phyloP scores from a whole-genome alignment of 768 basidiomycete genomes.

The Coprinopsis sp. region DNA sequence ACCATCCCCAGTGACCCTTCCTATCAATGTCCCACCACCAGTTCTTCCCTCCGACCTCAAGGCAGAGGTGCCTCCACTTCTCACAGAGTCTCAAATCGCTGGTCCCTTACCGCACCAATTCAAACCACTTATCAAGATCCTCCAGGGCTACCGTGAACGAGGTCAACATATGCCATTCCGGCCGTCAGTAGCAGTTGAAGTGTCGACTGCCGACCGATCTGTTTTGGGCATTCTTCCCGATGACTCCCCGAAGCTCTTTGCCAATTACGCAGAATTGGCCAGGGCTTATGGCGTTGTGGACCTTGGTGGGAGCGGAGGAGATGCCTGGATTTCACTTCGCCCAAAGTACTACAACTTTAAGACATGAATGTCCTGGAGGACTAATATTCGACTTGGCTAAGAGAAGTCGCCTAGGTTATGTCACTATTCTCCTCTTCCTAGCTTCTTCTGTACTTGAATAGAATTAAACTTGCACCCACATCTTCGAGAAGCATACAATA shows the following conservation, averaged over 20 bases:
- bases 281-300: slow-evolving; percentile 31
- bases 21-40: no score
- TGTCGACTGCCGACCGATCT: slow-evolving; percentile 18
- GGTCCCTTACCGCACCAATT: slow-evolving; percentile 17
- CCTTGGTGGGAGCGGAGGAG: slow-evolving; percentile 28
- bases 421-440: no score
- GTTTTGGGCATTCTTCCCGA: slow-evolving; percentile 21
- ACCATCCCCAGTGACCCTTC: no score
- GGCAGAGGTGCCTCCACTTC: not conserved
- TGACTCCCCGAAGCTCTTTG: slow-evolving; percentile 21
- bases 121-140: slow-evolving; percentile 25
- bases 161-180: slow-evolving; percentile 26
- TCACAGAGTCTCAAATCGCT: not conserved
- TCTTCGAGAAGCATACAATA: no score
- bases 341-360: slow-evolving; percentile 21
- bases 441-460: no score
- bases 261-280: slow-evolving; percentile 31
- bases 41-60: not conserved
- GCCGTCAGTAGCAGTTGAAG: slow-evolving; percentile 28
- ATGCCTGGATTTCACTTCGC: slow-evolving; percentile 32
- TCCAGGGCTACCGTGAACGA: slow-evolving; percentile 25
- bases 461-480: no score
- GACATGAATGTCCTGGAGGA: not conserved
- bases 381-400: no score
- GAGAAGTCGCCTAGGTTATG: no score